Evolutionary conservation across 129 eudicot genomes (phyloP).

Genomic region (Artemisia tridentata): DNA sequence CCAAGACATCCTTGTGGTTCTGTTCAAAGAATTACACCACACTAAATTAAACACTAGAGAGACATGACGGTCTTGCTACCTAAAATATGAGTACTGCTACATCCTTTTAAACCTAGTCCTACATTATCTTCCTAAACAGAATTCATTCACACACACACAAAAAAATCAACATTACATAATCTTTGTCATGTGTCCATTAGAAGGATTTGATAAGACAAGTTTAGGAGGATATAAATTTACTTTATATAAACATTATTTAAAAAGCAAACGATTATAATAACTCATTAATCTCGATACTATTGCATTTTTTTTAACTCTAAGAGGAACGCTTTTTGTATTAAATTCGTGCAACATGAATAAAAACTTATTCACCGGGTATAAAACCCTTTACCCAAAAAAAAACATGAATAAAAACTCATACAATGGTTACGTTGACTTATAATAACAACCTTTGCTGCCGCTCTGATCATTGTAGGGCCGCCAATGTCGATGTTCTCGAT

Average conservation of each 20-base stretch:
- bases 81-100: not conserved
- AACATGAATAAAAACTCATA: no score
- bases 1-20: constrained; percentile 96
- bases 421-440: not conserved
- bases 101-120: no score
- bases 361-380: no score
- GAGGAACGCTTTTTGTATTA: not conserved
- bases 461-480: constrained; percentile 99
- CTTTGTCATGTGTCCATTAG: no score
- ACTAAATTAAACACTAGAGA: not conserved
- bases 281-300: not conserved
- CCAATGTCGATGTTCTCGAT: constrained; percentile 98
- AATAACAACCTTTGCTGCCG: constrained; percentile 85
- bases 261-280: not conserved
- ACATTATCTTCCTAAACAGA: no score
- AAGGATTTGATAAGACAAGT: no score
- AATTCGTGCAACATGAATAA: not conserved
- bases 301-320: not conserved
- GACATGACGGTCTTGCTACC: not conserved
- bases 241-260: not conserved
- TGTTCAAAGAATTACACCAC: constrained; percentile 28
- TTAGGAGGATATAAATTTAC: no score
- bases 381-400: no score
- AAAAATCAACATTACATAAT: no score
- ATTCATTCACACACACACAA: no score